Percentiles rank a stretch among this genome's conserved stretches.
These are phyloP conservation scores for Botrytis fabae DNA, from an alignment of 2,329 filamentous ascomycete species.

Conservation along the genomic window DNA sequence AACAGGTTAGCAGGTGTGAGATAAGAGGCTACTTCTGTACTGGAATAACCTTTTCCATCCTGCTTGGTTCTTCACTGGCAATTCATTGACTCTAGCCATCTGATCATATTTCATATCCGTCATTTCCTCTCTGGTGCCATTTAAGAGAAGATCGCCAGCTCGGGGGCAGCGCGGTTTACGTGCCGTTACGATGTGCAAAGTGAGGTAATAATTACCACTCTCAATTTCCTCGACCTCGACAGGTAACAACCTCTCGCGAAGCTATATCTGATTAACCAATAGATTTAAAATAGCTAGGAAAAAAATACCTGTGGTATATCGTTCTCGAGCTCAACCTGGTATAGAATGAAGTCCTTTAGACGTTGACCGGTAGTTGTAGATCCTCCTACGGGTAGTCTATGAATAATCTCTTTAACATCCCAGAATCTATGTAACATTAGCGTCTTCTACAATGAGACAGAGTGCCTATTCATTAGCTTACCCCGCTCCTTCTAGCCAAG, in stretches of 20 bases:
- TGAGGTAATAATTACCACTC: conserved; percentile 34
- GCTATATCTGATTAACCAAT: conserved; percentile 27
- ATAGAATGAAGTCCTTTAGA: conserved; percentile 18
- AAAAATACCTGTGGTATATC: conserved; percentile 22
- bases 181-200: conserved; percentile 39
- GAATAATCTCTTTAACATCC: conserved; percentile 37
- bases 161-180: conserved; percentile 35
- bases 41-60: conserved; percentile 21
- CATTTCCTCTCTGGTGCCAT: conserved; percentile 37
- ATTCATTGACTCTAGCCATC: conserved; percentile 31
- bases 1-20: background rate
- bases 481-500: conserved; percentile 39
- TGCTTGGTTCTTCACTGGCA: conserved; percentile 9
- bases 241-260: conserved; percentile 26
- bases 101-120: conserved; percentile 35
- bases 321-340: conserved; percentile 26
- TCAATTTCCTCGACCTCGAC: conserved; percentile 26
- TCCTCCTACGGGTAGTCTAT: conserved; percentile 34
- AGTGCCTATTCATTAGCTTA: conserved; percentile 25
- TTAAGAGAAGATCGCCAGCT: conserved; percentile 35
- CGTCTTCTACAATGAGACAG: background rate
- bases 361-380: conserved; percentile 1
- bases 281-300: background rate
- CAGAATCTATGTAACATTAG: conserved; percentile 35
- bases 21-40: background rate